phyloP scores from a whole-genome alignment of 345 rosid genomes.

The Salix brachista region DNA sequence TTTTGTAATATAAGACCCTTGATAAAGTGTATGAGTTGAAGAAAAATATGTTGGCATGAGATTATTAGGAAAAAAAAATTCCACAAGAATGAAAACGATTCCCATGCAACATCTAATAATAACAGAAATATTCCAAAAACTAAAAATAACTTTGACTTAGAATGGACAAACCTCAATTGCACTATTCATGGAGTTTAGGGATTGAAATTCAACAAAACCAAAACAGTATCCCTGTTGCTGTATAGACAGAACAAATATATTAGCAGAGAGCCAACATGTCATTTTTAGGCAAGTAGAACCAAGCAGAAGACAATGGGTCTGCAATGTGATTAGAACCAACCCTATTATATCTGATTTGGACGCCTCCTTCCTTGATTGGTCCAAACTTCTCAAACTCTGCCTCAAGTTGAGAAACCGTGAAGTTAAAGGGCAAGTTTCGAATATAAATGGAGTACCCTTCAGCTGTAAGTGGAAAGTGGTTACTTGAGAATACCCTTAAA shows the following conservation, averaged over 20 bases:
- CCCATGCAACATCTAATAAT: not conserved
- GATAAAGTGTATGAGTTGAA: not conserved
- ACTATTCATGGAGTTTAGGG: constrained; percentile 19
- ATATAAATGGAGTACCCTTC: constrained; percentile 30
- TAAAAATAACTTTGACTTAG: not conserved
- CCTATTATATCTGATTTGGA: constrained; percentile 28
- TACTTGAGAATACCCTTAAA: not conserved
- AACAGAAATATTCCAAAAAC: not conserved
- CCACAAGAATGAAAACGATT: not conserved
- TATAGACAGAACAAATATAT: not conserved
- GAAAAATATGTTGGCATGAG: not conserved
- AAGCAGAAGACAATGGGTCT: not conserved
- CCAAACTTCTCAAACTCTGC: constrained; percentile 24
- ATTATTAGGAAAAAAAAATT: not conserved
- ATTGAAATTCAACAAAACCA: constrained; percentile 30
- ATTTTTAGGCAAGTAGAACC: not conserved
- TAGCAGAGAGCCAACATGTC: not conserved
- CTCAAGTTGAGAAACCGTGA: constrained; percentile 19
- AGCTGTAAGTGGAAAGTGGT: constrained; percentile 9
- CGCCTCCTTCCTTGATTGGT: constrained; percentile 24
- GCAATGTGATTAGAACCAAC: constrained; percentile 3
- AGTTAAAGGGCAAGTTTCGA: constrained; percentile 21
- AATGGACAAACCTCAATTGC: constrained; percentile 22
- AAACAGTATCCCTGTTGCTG: constrained; percentile 30
- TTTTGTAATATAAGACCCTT: no score